A percentile compares a stretch with the other conserved stretches of the same genome.
phyloP scores from a whole-genome alignment of 2,329 filamentous ascomycete species.

The Pseudogymnoascus sp. region DNA sequence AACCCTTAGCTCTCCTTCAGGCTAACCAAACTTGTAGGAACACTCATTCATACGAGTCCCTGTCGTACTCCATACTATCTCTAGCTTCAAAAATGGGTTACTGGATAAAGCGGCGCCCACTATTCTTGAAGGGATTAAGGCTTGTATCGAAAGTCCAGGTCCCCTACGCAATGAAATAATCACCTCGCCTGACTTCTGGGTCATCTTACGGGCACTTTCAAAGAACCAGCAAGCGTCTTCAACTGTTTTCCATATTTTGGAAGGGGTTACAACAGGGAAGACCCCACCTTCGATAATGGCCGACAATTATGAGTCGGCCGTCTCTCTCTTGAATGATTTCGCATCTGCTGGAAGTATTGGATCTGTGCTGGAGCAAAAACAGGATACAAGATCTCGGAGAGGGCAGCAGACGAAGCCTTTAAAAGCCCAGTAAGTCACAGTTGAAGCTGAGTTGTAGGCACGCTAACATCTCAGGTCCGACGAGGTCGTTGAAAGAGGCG shows the following conservation, averaged over 20 bases:
- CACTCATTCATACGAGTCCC: conserved; percentile 88
- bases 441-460: conserved; percentile 13
- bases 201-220: conserved; percentile 72
- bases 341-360: conserved; percentile 74
- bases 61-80: conserved; percentile 85
- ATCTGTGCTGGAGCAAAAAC: conserved; percentile 61
- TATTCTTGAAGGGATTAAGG: conserved; percentile 70
- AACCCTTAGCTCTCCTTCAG: background rate
- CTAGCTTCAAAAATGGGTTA: conserved; percentile 72
- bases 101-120: conserved; percentile 70
- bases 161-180: conserved; percentile 86
- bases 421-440: conserved; percentile 48
- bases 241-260: conserved; percentile 80
- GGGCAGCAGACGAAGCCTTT: conserved; percentile 43
- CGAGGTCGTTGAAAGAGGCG: conserved; percentile 67
- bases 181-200: conserved; percentile 96
- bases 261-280: conserved; percentile 64
- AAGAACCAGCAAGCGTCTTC: conserved; percentile 63
- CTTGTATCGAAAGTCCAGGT: conserved; percentile 72
- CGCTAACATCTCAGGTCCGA: conserved; percentile 48
- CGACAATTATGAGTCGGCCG: conserved; percentile 89
- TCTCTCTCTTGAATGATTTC: conserved; percentile 82
- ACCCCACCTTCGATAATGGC: conserved; percentile 79
- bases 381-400: conserved; percentile 46
- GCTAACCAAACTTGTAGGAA: conserved; percentile 50